A percentile compares a stretch with the other conserved stretches of the same genome.
phyloP scores from a whole-genome alignment of 192 early-diverging fungal species.

The Oehlia diaphana region DNA sequence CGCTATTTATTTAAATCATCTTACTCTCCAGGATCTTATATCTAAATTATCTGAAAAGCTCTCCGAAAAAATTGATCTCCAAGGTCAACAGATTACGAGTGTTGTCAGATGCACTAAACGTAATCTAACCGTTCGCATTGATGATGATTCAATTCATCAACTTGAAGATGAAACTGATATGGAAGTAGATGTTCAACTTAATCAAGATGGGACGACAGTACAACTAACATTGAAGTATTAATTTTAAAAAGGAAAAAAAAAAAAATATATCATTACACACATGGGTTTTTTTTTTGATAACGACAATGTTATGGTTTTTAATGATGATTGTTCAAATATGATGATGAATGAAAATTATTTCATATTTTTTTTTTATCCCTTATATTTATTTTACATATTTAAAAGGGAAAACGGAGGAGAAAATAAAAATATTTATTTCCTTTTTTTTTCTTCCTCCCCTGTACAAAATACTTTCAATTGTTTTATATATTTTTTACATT shows the following conservation, averaged over 20 bases:
- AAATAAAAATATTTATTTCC: not conserved
- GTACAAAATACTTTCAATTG: not conserved
- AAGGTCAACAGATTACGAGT: constrained; percentile 37
- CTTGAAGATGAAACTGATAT: constrained; percentile 68
- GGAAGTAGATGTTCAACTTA: constrained; percentile 50
- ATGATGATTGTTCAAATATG: not conserved
- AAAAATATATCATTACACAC: not conserved
- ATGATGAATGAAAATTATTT: not conserved
- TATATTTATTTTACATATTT: not conserved
- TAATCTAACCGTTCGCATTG: constrained; percentile 51
- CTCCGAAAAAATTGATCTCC: constrained; percentile 50
- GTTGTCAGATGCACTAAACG: constrained; percentile 53
- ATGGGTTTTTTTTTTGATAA: not conserved
- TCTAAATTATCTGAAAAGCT: constrained; percentile 52
- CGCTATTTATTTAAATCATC: constrained; percentile 64
- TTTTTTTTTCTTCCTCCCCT: not conserved
- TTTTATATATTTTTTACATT: not conserved
- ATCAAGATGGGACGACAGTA: constrained; percentile 44
- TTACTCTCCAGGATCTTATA: constrained; percentile 50
- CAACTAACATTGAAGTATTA: constrained; percentile 48
- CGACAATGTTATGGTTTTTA: not conserved
- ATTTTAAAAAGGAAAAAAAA: constrained; percentile 1
- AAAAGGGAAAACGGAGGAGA: not conserved
- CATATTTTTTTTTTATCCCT: not conserved
- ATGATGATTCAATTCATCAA: constrained; percentile 60